phyloP scores from a whole-genome alignment of 352 stramenopile species.

The Hyaloperonospora brassicae region DNA sequence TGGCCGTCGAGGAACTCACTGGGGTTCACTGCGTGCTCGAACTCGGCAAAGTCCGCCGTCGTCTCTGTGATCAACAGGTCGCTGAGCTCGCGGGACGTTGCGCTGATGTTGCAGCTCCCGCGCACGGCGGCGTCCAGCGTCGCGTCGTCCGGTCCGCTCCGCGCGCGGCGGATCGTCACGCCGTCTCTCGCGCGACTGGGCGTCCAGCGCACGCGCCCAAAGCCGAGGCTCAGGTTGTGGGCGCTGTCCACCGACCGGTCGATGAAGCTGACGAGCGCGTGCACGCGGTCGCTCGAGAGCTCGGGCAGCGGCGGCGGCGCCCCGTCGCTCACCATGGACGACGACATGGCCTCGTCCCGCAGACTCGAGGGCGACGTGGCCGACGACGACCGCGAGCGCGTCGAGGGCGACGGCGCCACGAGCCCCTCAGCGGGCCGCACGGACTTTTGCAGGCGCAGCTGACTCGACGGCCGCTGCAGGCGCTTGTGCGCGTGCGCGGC shows the following conservation, averaged over 20 bases:
- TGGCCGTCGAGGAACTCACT: conserved; percentile 73
- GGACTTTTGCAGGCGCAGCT: conserved; percentile 11
- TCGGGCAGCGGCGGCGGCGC: conserved; percentile 20
- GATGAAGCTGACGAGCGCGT: conserved; percentile 63
- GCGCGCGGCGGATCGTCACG: conserved; percentile 61
- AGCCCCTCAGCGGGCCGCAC: conserved; percentile 8
- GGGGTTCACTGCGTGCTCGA: conserved; percentile 59
- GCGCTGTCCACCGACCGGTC: conserved; percentile 72
- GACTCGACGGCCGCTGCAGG: conserved; percentile 11
- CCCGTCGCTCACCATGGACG: conserved; percentile 19
- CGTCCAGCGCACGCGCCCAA: conserved; percentile 66
- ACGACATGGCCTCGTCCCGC: conserved; percentile 26
- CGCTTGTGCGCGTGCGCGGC: conserved; percentile 1
- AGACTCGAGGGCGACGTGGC: conserved; percentile 28
- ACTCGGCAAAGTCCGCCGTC: conserved; percentile 48
- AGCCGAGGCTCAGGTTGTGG: conserved; percentile 73
- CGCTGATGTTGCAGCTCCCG: conserved; percentile 65
- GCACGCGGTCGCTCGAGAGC: conserved; percentile 29
- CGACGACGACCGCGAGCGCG: conserved; percentile 16
- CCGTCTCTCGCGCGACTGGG: conserved; percentile 52
- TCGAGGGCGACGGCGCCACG: conserved; percentile 6
- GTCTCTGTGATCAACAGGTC: conserved; percentile 72
- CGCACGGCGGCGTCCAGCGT: conserved; percentile 61
- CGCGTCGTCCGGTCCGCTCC: conserved; percentile 45
- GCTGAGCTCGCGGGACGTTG: conserved; percentile 67